Evolutionary conservation across 2,329 filamentous ascomycete genomes (phyloP).

Genomic region (Claviceps spartinae): DNA sequence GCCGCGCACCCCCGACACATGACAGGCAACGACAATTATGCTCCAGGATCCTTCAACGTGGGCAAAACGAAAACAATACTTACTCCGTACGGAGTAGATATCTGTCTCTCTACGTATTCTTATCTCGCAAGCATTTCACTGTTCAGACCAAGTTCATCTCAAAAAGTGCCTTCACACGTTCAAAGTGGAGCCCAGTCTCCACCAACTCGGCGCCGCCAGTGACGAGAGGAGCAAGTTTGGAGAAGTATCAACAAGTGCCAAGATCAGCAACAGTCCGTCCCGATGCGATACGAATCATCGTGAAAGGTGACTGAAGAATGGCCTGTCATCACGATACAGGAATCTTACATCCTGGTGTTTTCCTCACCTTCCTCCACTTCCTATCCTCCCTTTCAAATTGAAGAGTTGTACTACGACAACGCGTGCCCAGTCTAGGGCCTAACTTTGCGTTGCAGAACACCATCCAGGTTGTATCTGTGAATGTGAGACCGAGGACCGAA

Average conservation of each 20-base stretch:
- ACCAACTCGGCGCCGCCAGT: neutral
- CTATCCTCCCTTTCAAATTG: neutral
- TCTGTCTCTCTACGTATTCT: neutral
- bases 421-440: neutral
- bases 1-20: constrained; percentile 1
- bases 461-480: neutral
- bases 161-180: neutral
- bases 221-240: neutral
- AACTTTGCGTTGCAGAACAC: neutral
- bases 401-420: neutral
- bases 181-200: neutral
- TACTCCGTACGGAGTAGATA: too few relatives aligned
- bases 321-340: neutral
- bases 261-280: neutral
- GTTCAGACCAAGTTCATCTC: neutral
- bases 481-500: neutral
- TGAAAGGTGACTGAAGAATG: neutral
- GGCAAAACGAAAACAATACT: neutral
- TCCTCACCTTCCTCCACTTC: neutral
- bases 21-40: neutral
- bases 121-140: neutral
- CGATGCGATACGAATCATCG: neutral
- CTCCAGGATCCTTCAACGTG: neutral
- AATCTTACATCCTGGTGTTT: neutral
- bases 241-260: neutral